A percentile compares a stretch with the other conserved stretches of the same genome.
Conservation (phyloP, 2,329 filamentous ascomycete genomes). For the Alternaria ethzedia region DNA sequence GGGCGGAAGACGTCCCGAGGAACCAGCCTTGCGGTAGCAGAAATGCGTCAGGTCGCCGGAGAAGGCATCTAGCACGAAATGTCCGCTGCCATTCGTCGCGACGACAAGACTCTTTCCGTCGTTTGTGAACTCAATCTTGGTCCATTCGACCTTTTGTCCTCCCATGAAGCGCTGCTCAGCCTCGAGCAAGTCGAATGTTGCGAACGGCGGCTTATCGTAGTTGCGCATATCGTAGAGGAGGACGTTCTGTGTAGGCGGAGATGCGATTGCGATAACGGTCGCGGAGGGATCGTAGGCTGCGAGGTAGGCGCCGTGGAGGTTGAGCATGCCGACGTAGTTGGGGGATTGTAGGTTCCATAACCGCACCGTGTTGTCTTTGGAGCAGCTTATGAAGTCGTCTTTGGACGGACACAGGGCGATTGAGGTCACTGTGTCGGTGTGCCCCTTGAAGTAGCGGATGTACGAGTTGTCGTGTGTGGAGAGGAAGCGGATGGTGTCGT, state of each 20-base stretch:
- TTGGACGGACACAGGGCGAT: constrained; percentile 83
- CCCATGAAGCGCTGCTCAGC: constrained; percentile 58
- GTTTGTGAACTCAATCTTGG: constrained; percentile 92
- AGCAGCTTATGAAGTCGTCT: constrained; percentile 92
- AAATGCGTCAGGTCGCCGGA: constrained; percentile 80
- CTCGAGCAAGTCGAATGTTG: constrained; percentile 79
- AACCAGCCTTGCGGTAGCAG: constrained; percentile 58
- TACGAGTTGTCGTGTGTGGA: constrained; percentile 96
- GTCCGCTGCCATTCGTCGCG: constrained; percentile 81
- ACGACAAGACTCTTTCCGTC: constrained; percentile 88
- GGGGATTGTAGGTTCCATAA: constrained; percentile 88
- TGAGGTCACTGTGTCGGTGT: constrained; percentile 82
- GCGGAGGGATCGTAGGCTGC: constrained; percentile 92
- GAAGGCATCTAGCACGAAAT: constrained; percentile 94
- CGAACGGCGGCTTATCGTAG: constrained; percentile 89
- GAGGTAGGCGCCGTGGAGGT: constrained; percentile 80
- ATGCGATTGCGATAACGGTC: constrained; percentile 87
- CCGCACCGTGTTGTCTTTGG: constrained; percentile 86
- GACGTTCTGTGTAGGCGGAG: constrained; percentile 77
- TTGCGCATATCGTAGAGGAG: constrained; percentile 93
- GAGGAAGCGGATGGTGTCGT: constrained; percentile 85
- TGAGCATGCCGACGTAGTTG: constrained; percentile 79
- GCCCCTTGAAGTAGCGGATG: constrained; percentile 93
- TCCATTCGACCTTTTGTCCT: constrained; percentile 73
- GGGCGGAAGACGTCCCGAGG: constrained; percentile 55